Evolutionary conservation across 2,329 filamentous ascomycete genomes (phyloP).

Genomic region (Diaporthe sp.): DNA sequence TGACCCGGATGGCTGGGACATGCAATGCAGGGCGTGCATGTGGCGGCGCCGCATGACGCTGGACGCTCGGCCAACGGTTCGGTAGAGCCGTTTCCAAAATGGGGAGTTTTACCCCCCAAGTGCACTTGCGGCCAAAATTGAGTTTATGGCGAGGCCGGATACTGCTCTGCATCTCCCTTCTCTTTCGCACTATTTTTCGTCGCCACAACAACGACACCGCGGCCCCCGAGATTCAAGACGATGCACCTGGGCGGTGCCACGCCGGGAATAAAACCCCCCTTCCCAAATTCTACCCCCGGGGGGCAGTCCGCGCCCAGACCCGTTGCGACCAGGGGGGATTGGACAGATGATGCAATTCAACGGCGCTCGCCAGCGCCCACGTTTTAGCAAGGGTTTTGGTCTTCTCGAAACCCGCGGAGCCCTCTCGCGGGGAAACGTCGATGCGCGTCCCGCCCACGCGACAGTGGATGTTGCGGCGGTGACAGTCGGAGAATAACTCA

Average conservation of each 20-base stretch:
- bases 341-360: neutral
- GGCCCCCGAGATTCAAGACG: neutral
- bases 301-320: neutral
- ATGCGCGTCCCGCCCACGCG: neutral
- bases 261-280: neutral
- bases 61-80: neutral
- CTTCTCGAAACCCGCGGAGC: neutral
- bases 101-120: neutral
- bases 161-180: neutral
- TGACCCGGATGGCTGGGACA: conserved; percentile 14
- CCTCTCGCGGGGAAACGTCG: neutral
- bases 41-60: neutral
- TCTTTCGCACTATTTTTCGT: no score
- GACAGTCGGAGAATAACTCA: conserved; percentile 1
- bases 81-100: neutral
- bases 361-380: neutral
- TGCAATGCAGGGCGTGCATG: conserved; percentile 11
- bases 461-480: neutral
- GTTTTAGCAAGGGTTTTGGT: neutral
- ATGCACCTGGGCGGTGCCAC: neutral
- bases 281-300: neutral
- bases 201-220: neutral
- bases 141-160: neutral
- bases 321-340: neutral
- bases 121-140: neutral